Evolutionary conservation across 495 filamentous ascomycete genomes (phyloP).

Genomic region (Podospora australis): DNA sequence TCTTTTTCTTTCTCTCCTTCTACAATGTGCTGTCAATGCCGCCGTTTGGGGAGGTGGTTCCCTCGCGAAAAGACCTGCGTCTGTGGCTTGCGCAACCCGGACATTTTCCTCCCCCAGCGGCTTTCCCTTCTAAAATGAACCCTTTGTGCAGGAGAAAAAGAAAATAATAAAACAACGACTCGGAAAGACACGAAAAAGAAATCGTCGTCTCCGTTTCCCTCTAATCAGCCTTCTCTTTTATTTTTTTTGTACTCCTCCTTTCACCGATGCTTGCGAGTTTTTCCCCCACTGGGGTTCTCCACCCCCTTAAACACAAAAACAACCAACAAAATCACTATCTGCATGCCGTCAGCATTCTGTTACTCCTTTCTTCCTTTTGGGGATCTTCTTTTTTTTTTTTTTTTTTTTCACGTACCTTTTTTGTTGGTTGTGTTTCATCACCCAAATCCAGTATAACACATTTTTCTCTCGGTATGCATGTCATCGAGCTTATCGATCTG

Average conservation of each 20-base stretch:
- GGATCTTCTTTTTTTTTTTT: background rate
- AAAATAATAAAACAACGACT: background rate
- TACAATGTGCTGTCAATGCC: background rate
- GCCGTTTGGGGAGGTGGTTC: background rate
- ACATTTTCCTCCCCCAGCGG: background rate
- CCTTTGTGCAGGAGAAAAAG: background rate
- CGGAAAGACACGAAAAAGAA: background rate
- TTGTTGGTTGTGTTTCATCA: too few species aligned
- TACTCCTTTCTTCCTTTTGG: background rate
- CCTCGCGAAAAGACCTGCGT: background rate
- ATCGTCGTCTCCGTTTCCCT: too few species aligned
- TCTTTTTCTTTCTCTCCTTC: background rate
- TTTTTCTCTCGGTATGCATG: conserved; percentile 40
- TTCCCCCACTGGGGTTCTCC: background rate
- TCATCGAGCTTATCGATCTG: conserved; percentile 54
- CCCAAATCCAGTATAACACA: too few species aligned
- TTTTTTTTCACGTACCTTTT: background rate
- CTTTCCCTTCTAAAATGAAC: background rate
- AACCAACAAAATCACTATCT: background rate
- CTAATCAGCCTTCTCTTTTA: too few species aligned
- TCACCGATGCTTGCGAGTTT: background rate
- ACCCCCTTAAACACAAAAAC: background rate
- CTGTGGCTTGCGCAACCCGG: conserved; percentile 1
- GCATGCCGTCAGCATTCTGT: conserved; percentile 1
- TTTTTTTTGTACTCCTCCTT: background rate